These are phyloP conservation scores for Thymus mandschuricus DNA, from an alignment of 257 asterid genomes.

Conservation along the genomic window DNA sequence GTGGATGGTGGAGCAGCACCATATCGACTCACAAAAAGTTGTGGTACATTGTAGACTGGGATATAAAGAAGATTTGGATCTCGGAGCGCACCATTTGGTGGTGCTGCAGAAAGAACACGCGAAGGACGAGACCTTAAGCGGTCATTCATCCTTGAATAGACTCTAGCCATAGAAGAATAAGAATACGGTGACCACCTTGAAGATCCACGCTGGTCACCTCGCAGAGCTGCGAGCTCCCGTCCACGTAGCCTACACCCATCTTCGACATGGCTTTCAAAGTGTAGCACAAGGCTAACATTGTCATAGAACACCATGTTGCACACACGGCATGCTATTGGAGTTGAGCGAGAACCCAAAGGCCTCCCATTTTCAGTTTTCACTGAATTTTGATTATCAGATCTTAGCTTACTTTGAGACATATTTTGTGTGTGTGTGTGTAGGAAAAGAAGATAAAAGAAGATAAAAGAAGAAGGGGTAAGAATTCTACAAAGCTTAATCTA, in stretches of 20 bases:
- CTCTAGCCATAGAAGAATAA: conserved; percentile 20
- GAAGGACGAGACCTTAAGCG: conserved; percentile 21
- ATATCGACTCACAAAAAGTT: conserved; percentile 15
- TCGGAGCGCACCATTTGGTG: conserved; percentile 2
- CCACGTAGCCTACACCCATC: conserved; percentile 11
- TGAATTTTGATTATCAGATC: conserved; percentile 25
- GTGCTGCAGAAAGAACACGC: conserved; percentile 14
- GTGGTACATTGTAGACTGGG: conserved; percentile 28
- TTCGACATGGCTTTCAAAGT: conserved; percentile 41
- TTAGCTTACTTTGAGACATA: conserved; percentile 32
- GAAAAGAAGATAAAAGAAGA: too few relatives aligned
- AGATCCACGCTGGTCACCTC: conserved; percentile 11
- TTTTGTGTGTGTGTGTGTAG: neutral
- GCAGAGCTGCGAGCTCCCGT: conserved; percentile 26
- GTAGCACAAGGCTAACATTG: conserved; percentile 39
- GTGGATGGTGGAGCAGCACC: conserved; percentile 20
- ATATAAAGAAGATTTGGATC: conserved; percentile 13
- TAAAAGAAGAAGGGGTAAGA: too few relatives aligned
- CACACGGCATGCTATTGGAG: conserved; percentile 40
- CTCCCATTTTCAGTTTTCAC: conserved; percentile 29
- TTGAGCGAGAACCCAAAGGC: conserved; percentile 5
- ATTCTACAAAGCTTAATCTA: too few relatives aligned
- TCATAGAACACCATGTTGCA: conserved; percentile 41
- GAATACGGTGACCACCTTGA: conserved; percentile 23
- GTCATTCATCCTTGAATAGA: conserved; percentile 24